Percentiles rank a stretch among this genome's conserved stretches.
These are phyloP conservation scores for Davidsoniella neocaledoniae DNA, from an alignment of 2,329 filamentous ascomycete species.

Conservation along the genomic window DNA sequence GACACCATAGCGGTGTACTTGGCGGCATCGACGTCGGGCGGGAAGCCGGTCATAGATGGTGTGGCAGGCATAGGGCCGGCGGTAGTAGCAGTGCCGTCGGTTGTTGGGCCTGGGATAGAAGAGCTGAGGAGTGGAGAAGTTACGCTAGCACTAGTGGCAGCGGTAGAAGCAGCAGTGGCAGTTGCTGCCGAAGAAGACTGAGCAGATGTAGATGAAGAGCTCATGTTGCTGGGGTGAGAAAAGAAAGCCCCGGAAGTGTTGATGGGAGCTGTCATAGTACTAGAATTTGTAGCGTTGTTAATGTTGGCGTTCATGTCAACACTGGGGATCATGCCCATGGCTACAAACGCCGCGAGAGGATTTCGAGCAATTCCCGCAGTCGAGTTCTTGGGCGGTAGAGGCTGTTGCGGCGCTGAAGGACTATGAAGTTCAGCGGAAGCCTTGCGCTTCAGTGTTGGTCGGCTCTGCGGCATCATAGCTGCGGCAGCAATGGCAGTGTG, in stretches of 20 bases:
- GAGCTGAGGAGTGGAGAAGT: slow-evolving; percentile 1
- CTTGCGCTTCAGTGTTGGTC: slow-evolving; percentile 8
- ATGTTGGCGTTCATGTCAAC: neutral
- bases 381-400: slow-evolving; percentile 14
- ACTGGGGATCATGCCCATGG: slow-evolving; percentile 6
- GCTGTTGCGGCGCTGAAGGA: slow-evolving; percentile 12
- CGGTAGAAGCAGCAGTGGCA: slow-evolving; percentile 1
- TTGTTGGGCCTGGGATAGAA: neutral
- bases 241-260: neutral
- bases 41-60: slow-evolving; percentile 6
- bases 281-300: neutral
- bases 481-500: neutral
- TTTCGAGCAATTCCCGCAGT: slow-evolving; percentile 13
- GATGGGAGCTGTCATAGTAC: neutral
- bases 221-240: neutral
- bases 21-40: slow-evolving; percentile 21
- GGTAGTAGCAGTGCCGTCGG: slow-evolving; percentile 1
- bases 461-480: slow-evolving; percentile 8
- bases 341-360: slow-evolving; percentile 5
- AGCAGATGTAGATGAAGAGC: neutral
- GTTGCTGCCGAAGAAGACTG: neutral
- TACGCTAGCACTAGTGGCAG: neutral
- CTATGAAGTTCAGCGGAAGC: slow-evolving; percentile 9
- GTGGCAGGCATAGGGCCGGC: slow-evolving; percentile 6
- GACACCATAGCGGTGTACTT: slow-evolving; percentile 29